Percentiles rank a stretch among this genome's conserved stretches.
These are phyloP conservation scores for Incumbomyces lentus DNA, from an alignment of 2,329 filamentous ascomycete species.

Conservation along the genomic window DNA sequence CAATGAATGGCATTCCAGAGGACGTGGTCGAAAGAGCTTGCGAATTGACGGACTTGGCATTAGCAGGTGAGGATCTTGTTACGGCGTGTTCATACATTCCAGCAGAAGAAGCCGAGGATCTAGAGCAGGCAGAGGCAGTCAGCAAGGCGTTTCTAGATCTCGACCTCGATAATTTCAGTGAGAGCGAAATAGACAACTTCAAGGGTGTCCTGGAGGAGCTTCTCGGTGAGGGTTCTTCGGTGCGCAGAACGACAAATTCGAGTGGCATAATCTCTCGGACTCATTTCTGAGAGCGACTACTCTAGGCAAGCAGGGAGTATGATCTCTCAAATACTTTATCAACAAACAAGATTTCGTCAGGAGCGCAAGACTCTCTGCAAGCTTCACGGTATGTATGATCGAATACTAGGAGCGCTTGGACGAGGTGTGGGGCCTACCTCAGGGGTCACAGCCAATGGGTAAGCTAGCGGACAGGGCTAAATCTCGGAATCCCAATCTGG, in stretches of 20 bases:
- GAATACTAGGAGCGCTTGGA: no score
- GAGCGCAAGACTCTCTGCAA: no score
- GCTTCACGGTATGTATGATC: no score
- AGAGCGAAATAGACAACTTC: background rate
- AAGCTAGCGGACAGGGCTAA: no score
- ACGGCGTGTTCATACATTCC: constrained; percentile 60
- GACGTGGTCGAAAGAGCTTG: constrained; percentile 67
- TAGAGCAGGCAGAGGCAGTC: constrained; percentile 50
- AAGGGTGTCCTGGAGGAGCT: background rate
- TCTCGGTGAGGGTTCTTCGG: background rate
- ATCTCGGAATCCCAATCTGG: no score
- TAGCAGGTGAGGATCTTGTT: constrained; percentile 65
- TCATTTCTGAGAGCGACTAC: no score
- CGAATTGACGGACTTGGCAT: constrained; percentile 56
- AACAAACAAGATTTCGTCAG: no score
- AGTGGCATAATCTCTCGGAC: no score
- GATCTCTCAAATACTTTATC: no score
- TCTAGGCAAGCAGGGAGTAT: no score
- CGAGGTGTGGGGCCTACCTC: no score
- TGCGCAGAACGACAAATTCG: background rate
- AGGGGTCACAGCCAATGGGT: no score
- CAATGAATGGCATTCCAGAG: constrained; percentile 69
- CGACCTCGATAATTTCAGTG: constrained; percentile 6
- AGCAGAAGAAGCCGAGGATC: constrained; percentile 49
- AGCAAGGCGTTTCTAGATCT: constrained; percentile 14